Evolutionary conservation across 768 basidiomycete species (phyloP).

Genomic region (Lentinula lateritia): DNA sequence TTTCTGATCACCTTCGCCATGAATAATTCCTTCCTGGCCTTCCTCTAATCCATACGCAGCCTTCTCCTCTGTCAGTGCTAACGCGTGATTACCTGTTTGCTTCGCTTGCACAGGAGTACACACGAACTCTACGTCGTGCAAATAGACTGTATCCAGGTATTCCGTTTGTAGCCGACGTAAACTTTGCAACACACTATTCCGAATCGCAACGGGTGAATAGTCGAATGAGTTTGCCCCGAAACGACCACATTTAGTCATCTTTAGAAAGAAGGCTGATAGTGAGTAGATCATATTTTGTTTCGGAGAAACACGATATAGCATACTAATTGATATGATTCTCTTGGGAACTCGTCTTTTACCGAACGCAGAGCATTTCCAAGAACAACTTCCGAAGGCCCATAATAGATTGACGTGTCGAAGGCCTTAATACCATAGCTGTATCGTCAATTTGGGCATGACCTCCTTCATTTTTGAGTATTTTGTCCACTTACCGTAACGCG

Average conservation of each 20-base stretch:
- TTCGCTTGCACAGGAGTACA: constrained; percentile 45
- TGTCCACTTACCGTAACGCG: constrained; percentile 59
- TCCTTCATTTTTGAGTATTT: not conserved
- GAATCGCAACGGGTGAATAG: constrained; percentile 63
- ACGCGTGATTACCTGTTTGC: constrained; percentile 47
- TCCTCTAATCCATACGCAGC: constrained; percentile 59
- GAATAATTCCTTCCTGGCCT: constrained; percentile 50
- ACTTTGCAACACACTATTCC: constrained; percentile 61
- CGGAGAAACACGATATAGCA: constrained; percentile 10
- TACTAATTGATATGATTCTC: constrained; percentile 73
- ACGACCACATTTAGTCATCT: constrained; percentile 88
- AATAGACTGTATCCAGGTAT: constrained; percentile 76
- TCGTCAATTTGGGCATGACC: not conserved
- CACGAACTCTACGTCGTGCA: constrained; percentile 85
- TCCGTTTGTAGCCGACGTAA: constrained; percentile 64
- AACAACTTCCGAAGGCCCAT: constrained; percentile 75
- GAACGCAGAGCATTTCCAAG: constrained; percentile 60
- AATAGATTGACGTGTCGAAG: constrained; percentile 81
- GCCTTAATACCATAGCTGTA: constrained; percentile 75
- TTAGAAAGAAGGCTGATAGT: not conserved
- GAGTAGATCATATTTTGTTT: not conserved
- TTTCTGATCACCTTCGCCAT: constrained; percentile 67
- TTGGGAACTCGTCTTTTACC: constrained; percentile 65
- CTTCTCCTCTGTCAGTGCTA: constrained; percentile 48
- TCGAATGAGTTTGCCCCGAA: constrained; percentile 67